A percentile compares a stretch with the other conserved stretches of the same genome.
These are phyloP conservation scores for Arabidopsis lyrata DNA, from an alignment of 441 rosid genomes.

Conservation along the genomic window DNA sequence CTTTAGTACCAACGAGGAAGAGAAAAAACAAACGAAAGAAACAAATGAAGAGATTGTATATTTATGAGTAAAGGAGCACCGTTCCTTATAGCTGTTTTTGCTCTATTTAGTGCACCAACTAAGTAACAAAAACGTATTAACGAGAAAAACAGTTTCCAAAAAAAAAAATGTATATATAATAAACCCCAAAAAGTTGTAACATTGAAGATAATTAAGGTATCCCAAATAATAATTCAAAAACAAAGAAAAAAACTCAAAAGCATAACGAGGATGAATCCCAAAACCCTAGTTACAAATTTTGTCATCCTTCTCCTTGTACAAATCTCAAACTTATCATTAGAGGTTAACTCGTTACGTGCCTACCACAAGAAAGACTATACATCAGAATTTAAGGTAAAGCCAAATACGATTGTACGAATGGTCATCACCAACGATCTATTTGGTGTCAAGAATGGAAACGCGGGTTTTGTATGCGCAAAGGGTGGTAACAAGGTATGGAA, in stretches of 20 bases:
- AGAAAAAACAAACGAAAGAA: not conserved
- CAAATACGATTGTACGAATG: conserved; percentile 31
- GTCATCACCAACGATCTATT: conserved; percentile 35
- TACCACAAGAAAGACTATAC: conserved; percentile 1
- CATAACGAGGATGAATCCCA: conserved; percentile 18
- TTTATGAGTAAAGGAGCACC: not conserved
- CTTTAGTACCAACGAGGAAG: not conserved
- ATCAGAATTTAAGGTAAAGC: conserved; percentile 24
- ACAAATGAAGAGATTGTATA: not conserved
- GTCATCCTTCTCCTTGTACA: conserved; percentile 31
- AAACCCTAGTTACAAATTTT: conserved; percentile 5
- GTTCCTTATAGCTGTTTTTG: conserved; percentile 1
- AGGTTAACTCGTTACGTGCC: conserved; percentile 32
- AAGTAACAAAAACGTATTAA: conserved; percentile 23
- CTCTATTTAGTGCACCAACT: conserved; percentile 23
- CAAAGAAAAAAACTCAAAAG: not conserved
- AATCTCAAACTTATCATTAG: conserved; percentile 33
- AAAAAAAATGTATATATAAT: not conserved
- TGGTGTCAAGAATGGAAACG: conserved; percentile 34
- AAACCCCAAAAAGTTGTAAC: not conserved
- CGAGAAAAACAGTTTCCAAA: conserved; percentile 15
- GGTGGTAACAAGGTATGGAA: conserved; percentile 34
- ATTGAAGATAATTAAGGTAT: not conserved
- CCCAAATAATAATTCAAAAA: not conserved
- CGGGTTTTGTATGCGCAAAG: conserved; percentile 41